Evolutionary conservation across 2,329 filamentous ascomycete genomes (phyloP).

Genomic region (Aulographum hederae): DNA sequence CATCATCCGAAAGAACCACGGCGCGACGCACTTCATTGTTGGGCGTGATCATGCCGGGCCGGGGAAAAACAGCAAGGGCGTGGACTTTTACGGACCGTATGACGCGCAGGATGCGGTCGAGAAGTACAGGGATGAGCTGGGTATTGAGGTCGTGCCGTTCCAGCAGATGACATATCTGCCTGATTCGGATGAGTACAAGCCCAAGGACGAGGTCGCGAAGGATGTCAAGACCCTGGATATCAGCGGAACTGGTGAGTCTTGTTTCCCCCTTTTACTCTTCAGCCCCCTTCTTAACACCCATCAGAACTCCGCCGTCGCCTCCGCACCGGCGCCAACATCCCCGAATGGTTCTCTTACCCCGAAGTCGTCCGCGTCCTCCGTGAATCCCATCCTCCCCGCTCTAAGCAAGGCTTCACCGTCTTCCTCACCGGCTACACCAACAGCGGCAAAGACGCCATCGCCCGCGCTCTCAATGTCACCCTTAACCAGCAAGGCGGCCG

Average conservation of each 20-base stretch:
- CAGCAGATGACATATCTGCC: constrained; percentile 99
- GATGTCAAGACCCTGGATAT: constrained; percentile 57
- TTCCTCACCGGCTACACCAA: constrained; percentile 97
- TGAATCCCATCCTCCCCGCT: constrained; percentile 85
- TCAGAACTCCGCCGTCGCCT: constrained; percentile 87
- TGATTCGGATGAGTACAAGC: constrained; percentile 90
- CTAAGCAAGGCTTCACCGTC: constrained; percentile 89
- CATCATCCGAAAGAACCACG: constrained; percentile 99
- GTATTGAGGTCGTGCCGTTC: constrained; percentile 97
- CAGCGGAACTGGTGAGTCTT: constrained; percentile 25
- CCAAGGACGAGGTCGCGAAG: constrained; percentile 71
- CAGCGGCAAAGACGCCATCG: constrained; percentile 92
- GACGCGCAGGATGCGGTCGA: constrained; percentile 92
- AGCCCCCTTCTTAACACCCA: constrained; percentile 30
- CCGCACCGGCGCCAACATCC: constrained; percentile 81
- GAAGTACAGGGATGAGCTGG: constrained; percentile 90
- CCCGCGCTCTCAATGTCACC: constrained; percentile 85
- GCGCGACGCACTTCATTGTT: constrained; percentile 97
- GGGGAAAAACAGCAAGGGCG: constrained; percentile 92
- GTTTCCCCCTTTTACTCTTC: background rate
- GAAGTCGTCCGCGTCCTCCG: constrained; percentile 93
- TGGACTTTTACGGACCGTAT: constrained; percentile 96
- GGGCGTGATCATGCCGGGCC: constrained; percentile 96
- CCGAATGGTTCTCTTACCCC: constrained; percentile 99
- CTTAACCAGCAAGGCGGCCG: constrained; percentile 96